Percentiles rank a stretch among this genome's conserved stretches.
These are phyloP conservation scores for Cladophialophora immunda DNA, from an alignment of 2,329 filamentous ascomycete species.

Conservation along the genomic window DNA sequence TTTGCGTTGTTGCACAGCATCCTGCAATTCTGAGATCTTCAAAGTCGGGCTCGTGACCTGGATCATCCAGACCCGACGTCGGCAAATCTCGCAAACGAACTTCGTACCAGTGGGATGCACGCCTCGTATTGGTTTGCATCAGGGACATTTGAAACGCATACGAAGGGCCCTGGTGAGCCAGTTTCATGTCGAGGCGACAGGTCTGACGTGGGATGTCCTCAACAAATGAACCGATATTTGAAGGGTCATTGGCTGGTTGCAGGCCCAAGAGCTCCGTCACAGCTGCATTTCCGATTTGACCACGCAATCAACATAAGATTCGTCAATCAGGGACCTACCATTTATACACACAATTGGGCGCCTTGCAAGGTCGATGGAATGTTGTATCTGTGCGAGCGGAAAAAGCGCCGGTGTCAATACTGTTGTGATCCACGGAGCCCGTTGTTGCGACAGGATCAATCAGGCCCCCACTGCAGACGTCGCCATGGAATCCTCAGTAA, in stretches of 20 bases:
- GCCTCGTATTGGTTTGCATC: neutral
- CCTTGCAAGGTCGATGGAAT: conserved; percentile 1
- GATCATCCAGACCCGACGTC: neutral
- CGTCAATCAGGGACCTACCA: conserved; percentile 10
- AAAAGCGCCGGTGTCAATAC: neutral
- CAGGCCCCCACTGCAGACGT: conserved; percentile 2
- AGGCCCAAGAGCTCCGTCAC: neutral
- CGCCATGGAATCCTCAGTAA: conserved; percentile 1
- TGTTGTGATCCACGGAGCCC: neutral
- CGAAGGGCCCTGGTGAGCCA: neutral
- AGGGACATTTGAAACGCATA: conserved; percentile 1
- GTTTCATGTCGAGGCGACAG: conserved; percentile 7
- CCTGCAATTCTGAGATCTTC: neutral
- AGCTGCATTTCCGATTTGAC: conserved; percentile 9
- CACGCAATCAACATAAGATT: conserved; percentile 12
- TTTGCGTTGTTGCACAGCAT: conserved; percentile 2
- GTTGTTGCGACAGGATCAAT: conserved; percentile 10
- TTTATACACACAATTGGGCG: conserved; percentile 8
- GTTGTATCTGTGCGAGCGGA: conserved; percentile 4
- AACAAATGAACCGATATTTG: conserved; percentile 11
- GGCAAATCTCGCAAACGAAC: conserved; percentile 4
- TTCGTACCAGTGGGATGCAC: neutral
- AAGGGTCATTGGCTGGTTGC: conserved; percentile 1
- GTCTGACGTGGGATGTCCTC: conserved; percentile 20
- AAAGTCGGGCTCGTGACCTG: neutral